phyloP scores from a whole-genome alignment of 768 basidiomycete genomes.

The Leccinellum luteum region DNA sequence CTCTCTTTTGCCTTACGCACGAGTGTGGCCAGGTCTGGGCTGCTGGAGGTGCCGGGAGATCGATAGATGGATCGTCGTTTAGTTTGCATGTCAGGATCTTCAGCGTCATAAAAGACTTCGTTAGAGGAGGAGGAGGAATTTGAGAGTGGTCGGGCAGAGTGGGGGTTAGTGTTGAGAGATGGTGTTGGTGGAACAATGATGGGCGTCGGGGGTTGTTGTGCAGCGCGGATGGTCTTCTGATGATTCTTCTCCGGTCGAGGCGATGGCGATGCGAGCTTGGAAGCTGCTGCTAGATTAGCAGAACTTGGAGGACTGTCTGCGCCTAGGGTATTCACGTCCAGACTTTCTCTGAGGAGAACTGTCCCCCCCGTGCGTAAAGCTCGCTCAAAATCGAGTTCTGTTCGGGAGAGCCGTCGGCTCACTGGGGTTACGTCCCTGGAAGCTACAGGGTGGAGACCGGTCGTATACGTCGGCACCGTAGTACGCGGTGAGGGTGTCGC shows the following conservation, averaged over 20 bases:
- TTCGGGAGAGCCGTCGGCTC: constrained; percentile 62
- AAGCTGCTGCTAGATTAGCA: constrained; percentile 15
- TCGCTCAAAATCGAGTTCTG: constrained; percentile 81
- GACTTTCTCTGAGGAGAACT: constrained; percentile 63
- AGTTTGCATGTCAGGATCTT: constrained; percentile 64
- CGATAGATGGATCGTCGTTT: constrained; percentile 86
- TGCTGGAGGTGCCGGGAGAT: constrained; percentile 84
- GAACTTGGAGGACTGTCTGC: constrained; percentile 17
- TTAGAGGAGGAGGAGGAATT: constrained; percentile 50
- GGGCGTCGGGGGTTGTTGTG: constrained; percentile 54
- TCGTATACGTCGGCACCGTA: constrained; percentile 45
- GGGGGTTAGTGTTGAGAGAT: constrained; percentile 40
- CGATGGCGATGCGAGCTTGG: constrained; percentile 41
- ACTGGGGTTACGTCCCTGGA: constrained; percentile 44
- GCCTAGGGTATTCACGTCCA: constrained; percentile 69
- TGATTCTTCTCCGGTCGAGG: constrained; percentile 31
- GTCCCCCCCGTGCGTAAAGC: constrained; percentile 68
- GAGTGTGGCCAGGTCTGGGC: constrained; percentile 88
- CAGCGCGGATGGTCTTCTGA: constrained; percentile 33
- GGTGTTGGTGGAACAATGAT: constrained; percentile 68
- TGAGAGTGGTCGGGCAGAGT: constrained; percentile 29
- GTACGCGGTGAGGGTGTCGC: constrained; percentile 45
- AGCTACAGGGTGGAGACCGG: constrained; percentile 55
- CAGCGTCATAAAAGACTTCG: constrained; percentile 62
- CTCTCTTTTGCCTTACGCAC: constrained; percentile 79